These are phyloP conservation scores for Pseudohalonectria lignicola DNA, from an alignment of 2,329 filamentous ascomycete genomes.

Conservation along the genomic window DNA sequence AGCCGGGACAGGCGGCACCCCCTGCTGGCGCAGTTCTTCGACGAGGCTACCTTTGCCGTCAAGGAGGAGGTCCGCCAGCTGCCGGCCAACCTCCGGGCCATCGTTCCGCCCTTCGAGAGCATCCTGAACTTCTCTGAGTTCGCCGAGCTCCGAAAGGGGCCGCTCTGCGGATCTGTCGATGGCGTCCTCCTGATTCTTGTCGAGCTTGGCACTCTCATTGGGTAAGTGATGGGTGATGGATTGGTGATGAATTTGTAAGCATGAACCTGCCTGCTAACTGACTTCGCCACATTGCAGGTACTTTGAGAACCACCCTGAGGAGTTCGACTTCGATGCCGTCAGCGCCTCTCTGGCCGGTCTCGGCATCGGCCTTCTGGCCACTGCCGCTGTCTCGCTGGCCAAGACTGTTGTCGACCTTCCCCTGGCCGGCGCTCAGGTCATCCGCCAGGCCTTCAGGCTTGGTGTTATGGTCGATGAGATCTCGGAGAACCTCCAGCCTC, in stretches of 20 bases:
- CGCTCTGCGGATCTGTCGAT: slow-evolving; percentile 30
- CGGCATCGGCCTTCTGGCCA: slow-evolving; percentile 31
- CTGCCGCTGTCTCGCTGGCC: slow-evolving; percentile 29
- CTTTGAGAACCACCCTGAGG: slow-evolving; percentile 14
- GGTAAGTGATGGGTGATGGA: slow-evolving; percentile 17
- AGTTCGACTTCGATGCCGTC: slow-evolving; percentile 8
- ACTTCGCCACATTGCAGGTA: too few species aligned
- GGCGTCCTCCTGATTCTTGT: slow-evolving; percentile 27
- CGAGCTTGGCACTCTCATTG: slow-evolving; percentile 30
- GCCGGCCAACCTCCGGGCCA: slow-evolving; percentile 12
- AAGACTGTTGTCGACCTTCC: slow-evolving; percentile 25
- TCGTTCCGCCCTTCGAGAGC: slow-evolving; percentile 24
- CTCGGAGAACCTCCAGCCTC: slow-evolving; percentile 28
- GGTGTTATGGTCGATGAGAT: slow-evolving; percentile 30
- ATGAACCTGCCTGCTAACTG: too few species aligned
- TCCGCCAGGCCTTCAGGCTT: slow-evolving; percentile 32
- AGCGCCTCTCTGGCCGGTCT: slow-evolving; percentile 24
- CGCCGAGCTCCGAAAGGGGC: slow-evolving; percentile 23
- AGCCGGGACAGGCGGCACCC: slow-evolving; percentile 25
- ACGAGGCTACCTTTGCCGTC: slow-evolving; percentile 25
- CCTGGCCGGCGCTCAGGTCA: slow-evolving; percentile 25
- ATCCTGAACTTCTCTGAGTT: slow-evolving; percentile 21
- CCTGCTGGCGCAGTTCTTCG: slow-evolving; percentile 26
- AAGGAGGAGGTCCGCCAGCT: slow-evolving; percentile 24
- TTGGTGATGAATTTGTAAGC: too few species aligned